Evolutionary conservation across 208 protist genomes (phyloP).

Genomic region (Angomonas ambiguus): DNA sequence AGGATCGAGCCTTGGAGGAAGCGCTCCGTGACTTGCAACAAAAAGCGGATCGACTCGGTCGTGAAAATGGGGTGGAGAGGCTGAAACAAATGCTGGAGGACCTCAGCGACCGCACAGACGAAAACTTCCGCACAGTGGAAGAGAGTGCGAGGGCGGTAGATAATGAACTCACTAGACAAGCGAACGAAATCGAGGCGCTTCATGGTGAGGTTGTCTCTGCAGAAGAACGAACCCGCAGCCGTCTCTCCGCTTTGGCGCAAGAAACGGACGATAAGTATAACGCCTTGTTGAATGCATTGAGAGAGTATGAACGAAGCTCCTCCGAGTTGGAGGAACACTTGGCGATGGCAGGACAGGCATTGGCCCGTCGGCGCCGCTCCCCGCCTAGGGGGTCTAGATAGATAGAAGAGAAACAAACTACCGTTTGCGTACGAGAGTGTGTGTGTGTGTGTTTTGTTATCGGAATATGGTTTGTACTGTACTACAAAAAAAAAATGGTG

Average conservation of each 20-base stretch:
- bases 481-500: too few species aligned
- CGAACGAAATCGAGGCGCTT: conserved; percentile 29
- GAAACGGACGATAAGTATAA: conserved; percentile 65
- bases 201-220: conserved; percentile 32
- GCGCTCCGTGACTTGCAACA: conserved; percentile 40
- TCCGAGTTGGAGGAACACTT: conserved; percentile 75
- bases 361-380: conserved; percentile 30
- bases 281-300: conserved; percentile 51
- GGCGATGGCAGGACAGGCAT: conserved; percentile 59
- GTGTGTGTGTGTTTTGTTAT: not conserved
- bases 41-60: conserved; percentile 32
- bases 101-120: conserved; percentile 75
- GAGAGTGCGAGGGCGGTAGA: conserved; percentile 73
- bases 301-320: conserved; percentile 60
- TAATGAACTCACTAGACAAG: conserved; percentile 50
- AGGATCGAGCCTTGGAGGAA: conserved; percentile 41
- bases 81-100: conserved; percentile 67
- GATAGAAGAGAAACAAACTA: too few species aligned
- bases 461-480: not conserved
- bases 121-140: conserved; percentile 80
- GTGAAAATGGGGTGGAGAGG: conserved; percentile 35
- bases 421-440: too few species aligned
- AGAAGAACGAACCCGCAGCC: conserved; percentile 34
- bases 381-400: not conserved
- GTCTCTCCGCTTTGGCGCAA: conserved; percentile 29